These are phyloP conservation scores for Graphium sp. DNA, from an alignment of 2,329 filamentous ascomycete species.

Conservation along the genomic window DNA sequence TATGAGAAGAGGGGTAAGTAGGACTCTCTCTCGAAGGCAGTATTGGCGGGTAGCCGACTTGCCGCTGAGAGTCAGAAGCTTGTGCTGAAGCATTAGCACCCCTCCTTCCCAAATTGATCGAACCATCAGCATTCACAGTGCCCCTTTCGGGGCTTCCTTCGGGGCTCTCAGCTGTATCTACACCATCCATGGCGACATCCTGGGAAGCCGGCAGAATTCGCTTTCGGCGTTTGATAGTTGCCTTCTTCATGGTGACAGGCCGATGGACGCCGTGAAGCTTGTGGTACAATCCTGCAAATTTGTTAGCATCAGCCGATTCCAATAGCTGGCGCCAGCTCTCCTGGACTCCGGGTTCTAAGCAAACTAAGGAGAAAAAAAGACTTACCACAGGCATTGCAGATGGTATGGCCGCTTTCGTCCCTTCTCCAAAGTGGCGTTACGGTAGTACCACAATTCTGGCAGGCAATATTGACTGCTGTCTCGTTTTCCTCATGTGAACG, in stretches of 20 bases:
- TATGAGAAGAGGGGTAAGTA: conserved; percentile 31
- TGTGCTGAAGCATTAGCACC: conserved; percentile 7
- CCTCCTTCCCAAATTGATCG: conserved; percentile 42
- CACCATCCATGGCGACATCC: conserved; percentile 28
- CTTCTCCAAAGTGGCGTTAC: conserved; percentile 92
- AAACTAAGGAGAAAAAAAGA: conserved; percentile 9
- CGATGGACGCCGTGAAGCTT: conserved; percentile 89
- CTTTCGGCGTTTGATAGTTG: conserved; percentile 89
- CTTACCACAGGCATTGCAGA: conserved; percentile 95
- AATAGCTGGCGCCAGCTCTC: no score
- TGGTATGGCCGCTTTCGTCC: conserved; percentile 88
- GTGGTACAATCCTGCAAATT: conserved; percentile 64
- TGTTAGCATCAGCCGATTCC: conserved; percentile 5
- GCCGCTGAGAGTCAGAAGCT: background rate
- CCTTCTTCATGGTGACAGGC: conserved; percentile 97
- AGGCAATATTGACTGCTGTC: conserved; percentile 76
- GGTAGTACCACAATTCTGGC: conserved; percentile 92
- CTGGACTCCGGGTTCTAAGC: no score
- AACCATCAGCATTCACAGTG: conserved; percentile 45
- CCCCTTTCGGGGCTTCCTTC: conserved; percentile 30
- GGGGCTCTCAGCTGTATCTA: conserved; percentile 26
- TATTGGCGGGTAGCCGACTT: background rate
- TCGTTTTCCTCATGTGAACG: no score
- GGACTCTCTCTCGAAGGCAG: conserved; percentile 26
- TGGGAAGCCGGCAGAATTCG: conserved; percentile 70